Evolutionary conservation across 495 filamentous ascomycete species (phyloP).

Genomic region (Podospora bellae-mahoneyi): DNA sequence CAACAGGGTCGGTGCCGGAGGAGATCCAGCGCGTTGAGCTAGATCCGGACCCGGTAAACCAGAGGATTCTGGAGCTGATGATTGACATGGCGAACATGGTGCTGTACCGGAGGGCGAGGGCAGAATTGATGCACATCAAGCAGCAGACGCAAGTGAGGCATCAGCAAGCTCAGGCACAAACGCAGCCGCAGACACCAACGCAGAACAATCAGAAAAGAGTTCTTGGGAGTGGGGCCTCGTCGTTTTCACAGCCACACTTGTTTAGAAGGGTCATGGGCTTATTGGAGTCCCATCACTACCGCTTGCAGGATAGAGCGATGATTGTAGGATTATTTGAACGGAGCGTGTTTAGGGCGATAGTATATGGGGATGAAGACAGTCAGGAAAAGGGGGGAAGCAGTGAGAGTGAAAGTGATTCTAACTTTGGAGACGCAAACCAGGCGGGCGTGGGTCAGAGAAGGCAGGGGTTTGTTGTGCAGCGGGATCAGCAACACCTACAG

Average conservation of each 20-base stretch:
- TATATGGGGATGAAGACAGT: constrained; percentile 43
- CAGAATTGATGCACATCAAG: constrained; percentile 62
- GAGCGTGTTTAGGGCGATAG: constrained; percentile 74
- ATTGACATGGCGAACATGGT: constrained; percentile 89
- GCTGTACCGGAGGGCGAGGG: constrained; percentile 69
- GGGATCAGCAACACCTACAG: constrained; percentile 11
- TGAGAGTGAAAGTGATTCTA: constrained; percentile 22
- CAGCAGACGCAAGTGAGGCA: constrained; percentile 5
- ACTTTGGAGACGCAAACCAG: constrained; percentile 10
- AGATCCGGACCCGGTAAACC: constrained; percentile 64
- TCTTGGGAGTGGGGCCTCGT: constrained; percentile 40
- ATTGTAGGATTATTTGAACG: constrained; percentile 93
- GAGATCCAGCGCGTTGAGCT: constrained; percentile 38
- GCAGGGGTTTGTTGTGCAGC: constrained; percentile 6
- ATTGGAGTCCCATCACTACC: constrained; percentile 87
- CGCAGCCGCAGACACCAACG: not conserved
- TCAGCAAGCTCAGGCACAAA: not conserved
- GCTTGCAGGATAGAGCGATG: constrained; percentile 77
- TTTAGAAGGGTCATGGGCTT: constrained; percentile 81
- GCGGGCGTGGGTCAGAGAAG: not conserved
- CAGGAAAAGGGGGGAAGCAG: constrained; percentile 36
- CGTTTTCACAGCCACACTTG: constrained; percentile 70
- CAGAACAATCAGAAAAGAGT: constrained; percentile 32
- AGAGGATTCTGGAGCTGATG: constrained; percentile 72
- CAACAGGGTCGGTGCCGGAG: not conserved